Base-by-base conservation (phyloP, 345 rosid genomes). In the Euphorbia lathyris region DNA sequence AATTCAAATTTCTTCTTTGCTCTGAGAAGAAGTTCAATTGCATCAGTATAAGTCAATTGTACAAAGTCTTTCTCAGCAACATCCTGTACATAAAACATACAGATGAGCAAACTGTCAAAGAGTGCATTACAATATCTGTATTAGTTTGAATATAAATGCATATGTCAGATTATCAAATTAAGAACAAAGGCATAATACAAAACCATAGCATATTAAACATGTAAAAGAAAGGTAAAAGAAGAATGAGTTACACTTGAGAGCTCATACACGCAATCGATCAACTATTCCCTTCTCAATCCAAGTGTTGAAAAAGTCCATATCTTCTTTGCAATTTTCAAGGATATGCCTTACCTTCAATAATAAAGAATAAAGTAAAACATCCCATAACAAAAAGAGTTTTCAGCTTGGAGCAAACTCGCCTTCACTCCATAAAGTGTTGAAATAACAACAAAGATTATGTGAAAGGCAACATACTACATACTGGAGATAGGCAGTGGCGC, bases 401-500 rank as follows among this genome's bases (percentile, higher is more conserved):
- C 9, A 12, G 9, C 17, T 38, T n/a, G 25, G 58, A 14, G 45
- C 50, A 47, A 63, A 66, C 62, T 60, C 69, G 65, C 68, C 20
- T 60, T 38, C 57, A 66, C 38, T 58, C 60, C 66, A 58, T 23
- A 27, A 52, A 74, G 26, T 67, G 63, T 80, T 34, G 40, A 73
- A 72, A 22, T 42, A 55, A 68, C 40, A 73, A 74, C 51, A 81
- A 80, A 63, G 58, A 77, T 59, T 36, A 83, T 81, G 77, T 76
- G 84, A 77, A 76, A 79, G 77, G 88, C n/a, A 87, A 92, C 99
- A 80, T 95, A 95, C 99, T 84, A 89, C 98, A 67, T 95, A 92
- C 97, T 95, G 99, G 96, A 95, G 99, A 90, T 92, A 95, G 82
- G 99, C 97, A 55, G 97, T 78, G 73, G 99, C 97, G 78, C 99